phyloP scores from a whole-genome alignment of 768 basidiomycete species.

The Auricularia heimuer region DNA sequence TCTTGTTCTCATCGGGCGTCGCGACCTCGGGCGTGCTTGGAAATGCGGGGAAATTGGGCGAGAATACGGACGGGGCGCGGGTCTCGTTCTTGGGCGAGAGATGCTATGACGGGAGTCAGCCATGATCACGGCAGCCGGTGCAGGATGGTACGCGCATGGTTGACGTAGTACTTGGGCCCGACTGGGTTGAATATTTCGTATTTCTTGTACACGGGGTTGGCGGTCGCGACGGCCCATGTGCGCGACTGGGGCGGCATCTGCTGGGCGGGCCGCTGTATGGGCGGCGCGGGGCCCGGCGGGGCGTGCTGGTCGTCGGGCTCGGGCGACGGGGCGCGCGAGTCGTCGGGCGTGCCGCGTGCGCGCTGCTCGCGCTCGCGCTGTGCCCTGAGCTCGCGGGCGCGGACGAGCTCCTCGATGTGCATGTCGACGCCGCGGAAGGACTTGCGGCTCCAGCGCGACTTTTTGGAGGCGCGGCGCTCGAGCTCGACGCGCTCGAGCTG shows the following conservation, averaged over 20 bases:
- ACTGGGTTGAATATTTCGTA: neutral
- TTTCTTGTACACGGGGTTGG: neutral
- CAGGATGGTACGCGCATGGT: neutral
- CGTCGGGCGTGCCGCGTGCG: neutral
- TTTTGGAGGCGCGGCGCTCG: neutral
- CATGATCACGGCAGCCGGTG: neutral
- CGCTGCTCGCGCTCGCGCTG: neutral
- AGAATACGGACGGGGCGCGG: neutral
- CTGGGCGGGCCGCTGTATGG: neutral
- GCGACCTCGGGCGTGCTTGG: neutral
- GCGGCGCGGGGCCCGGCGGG: neutral
- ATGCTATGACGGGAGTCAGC: neutral
- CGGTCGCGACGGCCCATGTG: neutral
- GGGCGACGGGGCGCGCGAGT: neutral
- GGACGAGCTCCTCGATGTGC: constrained; percentile 1
- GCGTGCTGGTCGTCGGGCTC: neutral
- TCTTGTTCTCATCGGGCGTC: neutral
- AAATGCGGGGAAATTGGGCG: neutral
- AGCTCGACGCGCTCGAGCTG: neutral
- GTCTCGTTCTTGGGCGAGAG: neutral
- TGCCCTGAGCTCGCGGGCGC: neutral
- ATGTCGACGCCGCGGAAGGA: constrained; percentile 2
- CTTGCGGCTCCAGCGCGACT: neutral
- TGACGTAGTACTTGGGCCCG: neutral
- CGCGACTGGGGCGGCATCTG: neutral